Percentiles rank a stretch among this genome's conserved stretches.
Conservation (phyloP, 2,329 filamentous ascomycete genomes). For the Acarospora socialis region DNA sequence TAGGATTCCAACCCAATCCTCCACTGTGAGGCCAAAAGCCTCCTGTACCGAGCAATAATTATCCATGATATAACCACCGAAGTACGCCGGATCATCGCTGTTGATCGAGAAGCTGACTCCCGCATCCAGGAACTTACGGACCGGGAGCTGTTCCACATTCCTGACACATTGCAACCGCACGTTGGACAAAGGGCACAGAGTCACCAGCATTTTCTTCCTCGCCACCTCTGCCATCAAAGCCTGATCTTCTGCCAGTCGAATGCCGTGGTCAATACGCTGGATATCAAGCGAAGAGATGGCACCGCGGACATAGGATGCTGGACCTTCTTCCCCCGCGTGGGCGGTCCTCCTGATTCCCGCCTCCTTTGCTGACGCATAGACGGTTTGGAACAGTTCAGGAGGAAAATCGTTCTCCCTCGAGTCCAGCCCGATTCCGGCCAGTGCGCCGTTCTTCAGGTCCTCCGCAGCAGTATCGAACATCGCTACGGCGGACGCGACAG, state of each 20-base stretch:
- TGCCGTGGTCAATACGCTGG: constrained; percentile 61
- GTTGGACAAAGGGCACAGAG: constrained; percentile 58
- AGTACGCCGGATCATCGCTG: constrained; percentile 62
- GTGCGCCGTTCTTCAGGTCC: constrained; percentile 34
- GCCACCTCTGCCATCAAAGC: constrained; percentile 12
- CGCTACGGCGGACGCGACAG: constrained; percentile 40
- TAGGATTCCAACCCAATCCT: constrained; percentile 55
- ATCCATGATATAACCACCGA: constrained; percentile 59
- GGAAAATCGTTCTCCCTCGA: constrained; percentile 45
- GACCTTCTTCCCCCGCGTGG: constrained; percentile 64
- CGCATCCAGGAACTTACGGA: constrained; percentile 47
- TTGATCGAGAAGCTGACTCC: constrained; percentile 59
- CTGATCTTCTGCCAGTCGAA: constrained; percentile 36
- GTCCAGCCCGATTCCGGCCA: constrained; percentile 53
- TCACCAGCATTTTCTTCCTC: constrained; percentile 10
- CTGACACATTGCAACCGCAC: constrained; percentile 45
- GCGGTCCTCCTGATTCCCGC: constrained; percentile 50
- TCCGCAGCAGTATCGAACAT: constrained; percentile 27
- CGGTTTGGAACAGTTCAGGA: constrained; percentile 43
- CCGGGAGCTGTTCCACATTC: constrained; percentile 41
- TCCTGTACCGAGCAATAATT: constrained; percentile 67
- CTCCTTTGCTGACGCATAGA: constrained; percentile 42
- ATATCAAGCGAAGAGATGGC: constrained; percentile 49
- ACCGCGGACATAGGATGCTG: constrained; percentile 47
- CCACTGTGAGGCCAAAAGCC: constrained; percentile 45